phyloP scores from a whole-genome alignment of 179 eudicot species.

The Actinidia polygama region DNA sequence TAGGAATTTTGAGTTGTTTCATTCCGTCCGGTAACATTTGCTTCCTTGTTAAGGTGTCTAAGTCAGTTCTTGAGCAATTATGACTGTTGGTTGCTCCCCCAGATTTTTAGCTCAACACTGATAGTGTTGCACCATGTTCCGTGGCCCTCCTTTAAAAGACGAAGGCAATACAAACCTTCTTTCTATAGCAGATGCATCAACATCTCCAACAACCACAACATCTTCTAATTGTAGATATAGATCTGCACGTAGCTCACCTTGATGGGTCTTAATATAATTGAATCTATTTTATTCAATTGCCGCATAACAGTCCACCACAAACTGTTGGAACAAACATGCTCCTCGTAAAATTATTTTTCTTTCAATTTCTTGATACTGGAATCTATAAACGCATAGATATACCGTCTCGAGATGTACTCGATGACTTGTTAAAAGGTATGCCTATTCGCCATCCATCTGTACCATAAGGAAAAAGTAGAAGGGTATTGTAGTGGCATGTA shows the following conservation, averaged over 20 bases:
- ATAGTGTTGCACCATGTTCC: neutral
- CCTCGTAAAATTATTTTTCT: neutral
- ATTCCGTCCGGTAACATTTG: too few species aligned
- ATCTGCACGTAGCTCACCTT: neutral
- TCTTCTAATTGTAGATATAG: neutral
- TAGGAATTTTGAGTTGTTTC: too few species aligned
- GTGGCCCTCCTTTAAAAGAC: neutral
- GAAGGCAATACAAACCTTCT: neutral
- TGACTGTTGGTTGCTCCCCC: too few species aligned
- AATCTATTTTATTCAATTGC: neutral
- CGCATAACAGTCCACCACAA: neutral
- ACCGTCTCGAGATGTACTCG: neutral
- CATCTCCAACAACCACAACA: neutral
- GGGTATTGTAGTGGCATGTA: constrained; percentile 27
- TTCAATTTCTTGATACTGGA: neutral
- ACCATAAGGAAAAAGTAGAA: neutral
- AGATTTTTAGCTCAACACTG: too few species aligned
- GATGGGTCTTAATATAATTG: neutral
- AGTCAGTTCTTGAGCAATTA: too few species aligned
- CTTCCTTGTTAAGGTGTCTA: too few species aligned
- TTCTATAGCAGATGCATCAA: neutral
- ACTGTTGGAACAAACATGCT: neutral
- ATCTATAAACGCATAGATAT: neutral
- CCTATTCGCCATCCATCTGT: neutral
- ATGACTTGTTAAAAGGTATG: neutral